Evolutionary conservation across 2,329 filamentous ascomycete species (phyloP).

Genomic region (Fusarium concolor): DNA sequence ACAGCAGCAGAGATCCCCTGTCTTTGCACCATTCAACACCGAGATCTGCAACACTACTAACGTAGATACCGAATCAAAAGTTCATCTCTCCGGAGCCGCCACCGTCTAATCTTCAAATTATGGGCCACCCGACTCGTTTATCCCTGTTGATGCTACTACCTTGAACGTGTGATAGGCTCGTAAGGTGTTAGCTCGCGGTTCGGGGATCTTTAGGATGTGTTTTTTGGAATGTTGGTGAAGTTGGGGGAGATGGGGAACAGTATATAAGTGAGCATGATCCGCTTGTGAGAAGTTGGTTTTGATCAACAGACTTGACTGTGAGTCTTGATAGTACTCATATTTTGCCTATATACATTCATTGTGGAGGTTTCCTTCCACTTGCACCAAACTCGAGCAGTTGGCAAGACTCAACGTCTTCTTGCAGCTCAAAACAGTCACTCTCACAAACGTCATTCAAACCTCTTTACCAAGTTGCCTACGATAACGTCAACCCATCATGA

Average conservation of each 20-base stretch:
- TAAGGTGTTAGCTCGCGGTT: slow-evolving; percentile 12
- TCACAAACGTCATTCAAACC: not conserved
- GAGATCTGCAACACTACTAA: slow-evolving; percentile 29
- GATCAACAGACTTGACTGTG: slow-evolving; percentile 8
- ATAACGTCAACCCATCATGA: slow-evolving; percentile 28
- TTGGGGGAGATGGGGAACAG: slow-evolving; percentile 2
- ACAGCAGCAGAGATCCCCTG: slow-evolving; percentile 10
- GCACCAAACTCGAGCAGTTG: not conserved
- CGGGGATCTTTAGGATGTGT: slow-evolving; percentile 31
- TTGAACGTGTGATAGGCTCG: slow-evolving; percentile 16
- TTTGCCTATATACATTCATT: not conserved
- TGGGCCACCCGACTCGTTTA: not conserved
- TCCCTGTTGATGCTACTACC: slow-evolving; percentile 1
- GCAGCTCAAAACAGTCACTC: not conserved
- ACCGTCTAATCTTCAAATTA: not conserved
- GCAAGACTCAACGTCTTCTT: not conserved
- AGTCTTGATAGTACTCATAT: not conserved
- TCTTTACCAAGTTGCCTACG: not conserved
- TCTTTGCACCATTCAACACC: slow-evolving; percentile 15
- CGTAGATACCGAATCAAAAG: slow-evolving; percentile 16
- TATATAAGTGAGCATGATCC: slow-evolving; percentile 31
- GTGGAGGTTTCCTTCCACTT: slow-evolving; percentile 1
- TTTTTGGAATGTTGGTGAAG: slow-evolving; percentile 31
- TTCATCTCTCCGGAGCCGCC: slow-evolving; percentile 9
- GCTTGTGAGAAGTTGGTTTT: not conserved